Evolutionary conservation across 768 basidiomycete species (phyloP).

Genomic region (Tulasnella sp.): DNA sequence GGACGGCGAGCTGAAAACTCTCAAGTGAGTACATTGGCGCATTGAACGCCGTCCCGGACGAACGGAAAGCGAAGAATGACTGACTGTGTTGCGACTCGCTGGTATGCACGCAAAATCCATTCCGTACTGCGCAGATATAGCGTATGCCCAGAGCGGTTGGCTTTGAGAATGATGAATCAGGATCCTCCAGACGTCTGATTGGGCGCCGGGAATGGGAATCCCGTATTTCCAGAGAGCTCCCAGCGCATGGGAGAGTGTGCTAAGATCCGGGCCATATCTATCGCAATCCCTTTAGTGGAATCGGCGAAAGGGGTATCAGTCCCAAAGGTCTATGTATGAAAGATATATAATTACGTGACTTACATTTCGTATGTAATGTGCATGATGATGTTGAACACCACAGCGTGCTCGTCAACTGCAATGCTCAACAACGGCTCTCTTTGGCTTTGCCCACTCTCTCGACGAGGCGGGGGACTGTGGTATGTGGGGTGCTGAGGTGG

Average conservation of each 20-base stretch:
- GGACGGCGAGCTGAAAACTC: constrained; percentile 31
- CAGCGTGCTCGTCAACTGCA: constrained; percentile 43
- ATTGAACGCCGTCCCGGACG: too few species aligned
- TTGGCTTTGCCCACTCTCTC: too few species aligned
- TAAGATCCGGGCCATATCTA: constrained; percentile 31
- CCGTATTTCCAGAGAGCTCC: constrained; percentile 53
- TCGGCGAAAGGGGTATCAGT: not conserved
- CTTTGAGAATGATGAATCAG: constrained; percentile 59
- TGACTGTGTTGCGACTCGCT: constrained; percentile 63
- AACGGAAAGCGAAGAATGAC: too few species aligned
- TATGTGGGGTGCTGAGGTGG: too few species aligned
- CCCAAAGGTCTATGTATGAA: not conserved
- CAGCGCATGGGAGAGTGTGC: constrained; percentile 46
- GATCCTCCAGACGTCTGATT: constrained; percentile 21
- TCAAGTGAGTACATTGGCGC: too few species aligned
- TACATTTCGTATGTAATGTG: constrained; percentile 15
- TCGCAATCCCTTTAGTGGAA: not conserved
- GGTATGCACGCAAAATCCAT: constrained; percentile 64
- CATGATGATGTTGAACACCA: constrained; percentile 18
- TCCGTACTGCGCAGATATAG: constrained; percentile 55
- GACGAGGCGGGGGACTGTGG: too few species aligned
- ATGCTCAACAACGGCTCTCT: constrained; percentile 23
- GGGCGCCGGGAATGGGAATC: constrained; percentile 24
- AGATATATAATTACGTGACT: not conserved
- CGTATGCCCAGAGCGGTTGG: constrained; percentile 60